These are phyloP conservation scores for Mortierella claussenii DNA, from an alignment of 192 early-diverging fungal genomes.

Conservation along the genomic window DNA sequence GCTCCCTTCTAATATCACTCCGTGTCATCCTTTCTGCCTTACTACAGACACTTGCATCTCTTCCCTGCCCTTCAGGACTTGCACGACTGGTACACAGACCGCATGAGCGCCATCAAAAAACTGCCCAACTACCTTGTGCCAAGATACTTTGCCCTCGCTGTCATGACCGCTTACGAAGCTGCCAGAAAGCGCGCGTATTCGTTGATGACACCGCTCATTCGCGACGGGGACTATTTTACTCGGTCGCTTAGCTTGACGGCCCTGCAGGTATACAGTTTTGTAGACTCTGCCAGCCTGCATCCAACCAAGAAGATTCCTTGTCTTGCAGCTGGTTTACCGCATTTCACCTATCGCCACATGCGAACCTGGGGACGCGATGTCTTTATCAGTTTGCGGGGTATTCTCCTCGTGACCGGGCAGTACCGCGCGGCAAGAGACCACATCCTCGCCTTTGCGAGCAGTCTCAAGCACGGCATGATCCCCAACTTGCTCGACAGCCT, in stretches of 20 bases:
- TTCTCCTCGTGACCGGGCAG: conserved; percentile 86
- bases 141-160: conserved; percentile 91
- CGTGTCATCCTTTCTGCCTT: too few relatives aligned
- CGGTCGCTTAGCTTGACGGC: conserved; percentile 81
- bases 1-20: too few relatives aligned
- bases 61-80: conserved; percentile 52
- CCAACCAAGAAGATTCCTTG: conserved; percentile 67
- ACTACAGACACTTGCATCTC: conserved; percentile 39
- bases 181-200: conserved; percentile 70
- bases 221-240: conserved; percentile 72
- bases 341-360: conserved; percentile 93
- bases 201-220: conserved; percentile 67
- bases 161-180: conserved; percentile 82
- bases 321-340: conserved; percentile 95
- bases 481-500: conserved; percentile 95
- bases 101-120: conserved; percentile 74
- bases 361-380: conserved; percentile 99
- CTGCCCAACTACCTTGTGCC: conserved; percentile 89
- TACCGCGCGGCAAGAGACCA: conserved; percentile 86
- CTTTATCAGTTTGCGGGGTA: conserved; percentile 89
- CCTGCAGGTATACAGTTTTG: conserved; percentile 85
- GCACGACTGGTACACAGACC: conserved; percentile 80
- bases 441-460: conserved; percentile 91
- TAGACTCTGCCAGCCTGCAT: conserved; percentile 85
- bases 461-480: conserved; percentile 93